Evolutionary conservation across 2,329 filamentous ascomycete genomes (phyloP).

Genomic region (Ophiocordyceps australis): DNA sequence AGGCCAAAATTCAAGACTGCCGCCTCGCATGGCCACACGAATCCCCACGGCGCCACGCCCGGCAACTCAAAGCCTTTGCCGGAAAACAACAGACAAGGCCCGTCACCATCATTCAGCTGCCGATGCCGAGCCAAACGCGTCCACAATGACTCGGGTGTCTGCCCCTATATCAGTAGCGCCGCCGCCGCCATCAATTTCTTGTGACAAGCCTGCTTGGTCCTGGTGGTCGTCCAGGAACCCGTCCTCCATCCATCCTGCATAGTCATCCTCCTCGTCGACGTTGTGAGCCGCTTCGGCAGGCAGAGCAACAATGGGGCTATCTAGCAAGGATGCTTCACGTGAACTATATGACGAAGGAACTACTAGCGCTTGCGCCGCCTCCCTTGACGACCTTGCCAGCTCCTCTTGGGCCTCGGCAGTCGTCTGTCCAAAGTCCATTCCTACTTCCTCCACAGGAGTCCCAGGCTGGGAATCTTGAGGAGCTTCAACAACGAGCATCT

Average conservation of each 20-base stretch:
- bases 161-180: background rate
- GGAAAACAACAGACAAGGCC: too few relatives aligned
- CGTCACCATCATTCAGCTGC: too few relatives aligned
- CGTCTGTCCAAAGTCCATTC: constrained; percentile 4
- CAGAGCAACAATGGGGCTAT: constrained; percentile 4
- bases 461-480: constrained; percentile 42
- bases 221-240: constrained; percentile 5
- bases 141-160: background rate
- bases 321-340: background rate
- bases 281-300: constrained; percentile 2
- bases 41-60: too few relatives aligned
- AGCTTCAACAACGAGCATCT: constrained; percentile 45
- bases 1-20: too few relatives aligned
- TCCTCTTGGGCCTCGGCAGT: background rate
- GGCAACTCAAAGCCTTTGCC: too few relatives aligned
- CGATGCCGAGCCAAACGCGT: too few relatives aligned
- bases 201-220: too few relatives aligned
- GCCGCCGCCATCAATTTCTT: background rate
- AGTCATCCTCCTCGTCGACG: constrained; percentile 14
- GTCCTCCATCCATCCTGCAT: constrained; percentile 17
- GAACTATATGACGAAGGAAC: background rate
- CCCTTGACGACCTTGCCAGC: constrained; percentile 1
- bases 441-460: constrained; percentile 25
- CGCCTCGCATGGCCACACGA: too few relatives aligned
- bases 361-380: constrained; percentile 3